These are phyloP conservation scores for Microstroma glucosiphilum DNA, from an alignment of 1,284 basidiomycete genomes.

Conservation along the genomic window DNA sequence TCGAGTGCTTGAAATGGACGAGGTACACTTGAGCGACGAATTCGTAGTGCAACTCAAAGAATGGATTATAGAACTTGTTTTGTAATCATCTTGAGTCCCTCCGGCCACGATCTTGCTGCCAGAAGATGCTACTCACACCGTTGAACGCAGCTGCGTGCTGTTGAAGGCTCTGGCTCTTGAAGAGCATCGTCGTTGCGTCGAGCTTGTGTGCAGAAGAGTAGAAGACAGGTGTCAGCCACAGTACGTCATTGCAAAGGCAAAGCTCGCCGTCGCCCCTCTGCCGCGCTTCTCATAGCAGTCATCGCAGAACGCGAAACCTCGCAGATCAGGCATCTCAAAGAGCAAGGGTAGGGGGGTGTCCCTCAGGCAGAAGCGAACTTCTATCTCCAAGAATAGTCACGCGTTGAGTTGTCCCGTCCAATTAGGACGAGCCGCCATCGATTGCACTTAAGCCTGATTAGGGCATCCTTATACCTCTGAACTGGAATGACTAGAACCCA, in stretches of 20 bases:
- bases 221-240: no score
- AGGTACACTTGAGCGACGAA: not conserved
- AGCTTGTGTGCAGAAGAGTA: no score
- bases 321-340: no score
- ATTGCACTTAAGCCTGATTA: conserved; percentile 7
- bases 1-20: not conserved
- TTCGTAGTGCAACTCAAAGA: not conserved
- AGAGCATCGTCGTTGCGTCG: no score
- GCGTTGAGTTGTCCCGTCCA: conserved; percentile 8
- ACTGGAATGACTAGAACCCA: not conserved
- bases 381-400: conserved; percentile 8
- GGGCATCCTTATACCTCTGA: conserved; percentile 6
- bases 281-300: no score
- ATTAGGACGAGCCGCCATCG: conserved; percentile 5
- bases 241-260: no score
- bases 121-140: not conserved
- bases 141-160: not conserved
- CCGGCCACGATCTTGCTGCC: not conserved
- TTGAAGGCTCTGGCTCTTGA: no score
- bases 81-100: conserved; percentile 9
- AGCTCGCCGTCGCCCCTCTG: no score
- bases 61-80: conserved; percentile 12
- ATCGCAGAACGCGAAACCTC: no score
- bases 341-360: not conserved
- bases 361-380: not conserved